phyloP scores from a whole-genome alignment of 257 asterid genomes.

The Mentha longifolia region DNA sequence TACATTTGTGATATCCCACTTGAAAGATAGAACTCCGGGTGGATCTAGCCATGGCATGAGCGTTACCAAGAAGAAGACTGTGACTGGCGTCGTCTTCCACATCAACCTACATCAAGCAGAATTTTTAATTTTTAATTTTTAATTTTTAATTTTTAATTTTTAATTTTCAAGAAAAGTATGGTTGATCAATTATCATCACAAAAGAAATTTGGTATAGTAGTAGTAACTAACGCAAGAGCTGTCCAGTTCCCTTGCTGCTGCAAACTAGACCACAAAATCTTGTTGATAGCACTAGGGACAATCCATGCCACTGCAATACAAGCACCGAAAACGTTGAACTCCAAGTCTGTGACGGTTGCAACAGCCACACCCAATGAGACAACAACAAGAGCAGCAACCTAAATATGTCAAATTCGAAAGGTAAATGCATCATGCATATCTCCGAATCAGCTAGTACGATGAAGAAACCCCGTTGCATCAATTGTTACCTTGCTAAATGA shows the following conservation, averaged over 20 bases:
- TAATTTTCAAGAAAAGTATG: too few relatives aligned
- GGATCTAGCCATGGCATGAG: slow-evolving; percentile 92
- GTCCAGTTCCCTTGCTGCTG: slow-evolving; percentile 93
- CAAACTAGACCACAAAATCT: slow-evolving; percentile 82
- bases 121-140: too few relatives aligned
- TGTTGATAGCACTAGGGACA: slow-evolving; percentile 77
- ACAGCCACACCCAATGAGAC: slow-evolving; percentile 88
- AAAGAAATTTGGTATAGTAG: too few relatives aligned
- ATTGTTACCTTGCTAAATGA: slow-evolving; percentile 71
- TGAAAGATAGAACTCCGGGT: too few relatives aligned
- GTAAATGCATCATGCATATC: neutral
- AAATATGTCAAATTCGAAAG: slow-evolving; percentile 15
- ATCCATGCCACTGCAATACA: slow-evolving; percentile 80
- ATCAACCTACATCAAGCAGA: too few relatives aligned
- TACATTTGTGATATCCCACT: too few relatives aligned
- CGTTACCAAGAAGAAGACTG: slow-evolving; percentile 68
- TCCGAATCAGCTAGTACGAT: neutral
- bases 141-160: too few relatives aligned
- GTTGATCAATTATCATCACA: too few relatives aligned
- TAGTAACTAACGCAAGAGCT: slow-evolving; percentile 75
- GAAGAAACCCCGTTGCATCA: neutral
- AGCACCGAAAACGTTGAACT: slow-evolving; percentile 83
- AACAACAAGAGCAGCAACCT: slow-evolving; percentile 66
- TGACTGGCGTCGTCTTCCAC: slow-evolving; percentile 90
- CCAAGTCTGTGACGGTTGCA: slow-evolving; percentile 85